Conservation (phyloP, 192 early-diverging fungal species). For the Entomortierella beljakovae region DNA sequence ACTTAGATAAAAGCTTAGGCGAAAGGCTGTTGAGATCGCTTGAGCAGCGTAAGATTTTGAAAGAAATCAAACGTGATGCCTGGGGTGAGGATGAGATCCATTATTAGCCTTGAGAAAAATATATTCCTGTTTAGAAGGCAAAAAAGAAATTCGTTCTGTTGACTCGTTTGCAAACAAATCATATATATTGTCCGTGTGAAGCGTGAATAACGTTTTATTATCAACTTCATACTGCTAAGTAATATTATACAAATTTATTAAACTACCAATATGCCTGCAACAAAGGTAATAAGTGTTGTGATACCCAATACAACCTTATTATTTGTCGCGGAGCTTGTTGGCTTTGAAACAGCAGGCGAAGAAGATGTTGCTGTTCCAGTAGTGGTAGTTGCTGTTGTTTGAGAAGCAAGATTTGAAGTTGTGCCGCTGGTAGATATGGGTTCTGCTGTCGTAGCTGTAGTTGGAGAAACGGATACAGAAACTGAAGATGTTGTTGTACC, state of each 20-base stretch:
- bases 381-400: neutral
- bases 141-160: too few relatives aligned
- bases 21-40: constrained; percentile 28
- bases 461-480: neutral
- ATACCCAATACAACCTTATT: constrained; percentile 3
- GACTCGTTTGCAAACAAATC: too few relatives aligned
- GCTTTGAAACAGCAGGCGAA: neutral
- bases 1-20: constrained; percentile 34
- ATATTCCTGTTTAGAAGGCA: too few relatives aligned
- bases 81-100: constrained; percentile 41
- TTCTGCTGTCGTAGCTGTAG: neutral
- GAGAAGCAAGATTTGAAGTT: too few relatives aligned
- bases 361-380: neutral
- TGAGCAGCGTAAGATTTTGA: constrained; percentile 43
- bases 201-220: neutral
- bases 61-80: constrained; percentile 34
- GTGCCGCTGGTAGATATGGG: neutral
- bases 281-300: constrained; percentile 22
- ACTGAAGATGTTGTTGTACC: constrained; percentile 7
- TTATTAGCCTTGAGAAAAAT: too few relatives aligned
- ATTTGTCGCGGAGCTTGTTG: constrained; percentile 7
- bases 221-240: neutral
- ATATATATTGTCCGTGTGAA: too few relatives aligned
- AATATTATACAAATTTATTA: neutral
- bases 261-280: constrained; percentile 17